A percentile compares a stretch with the other conserved stretches of the same genome.
Evolutionary conservation across 257 asterid genomes (phyloP).

Genomic region (Oldenlandia corymbosa): DNA sequence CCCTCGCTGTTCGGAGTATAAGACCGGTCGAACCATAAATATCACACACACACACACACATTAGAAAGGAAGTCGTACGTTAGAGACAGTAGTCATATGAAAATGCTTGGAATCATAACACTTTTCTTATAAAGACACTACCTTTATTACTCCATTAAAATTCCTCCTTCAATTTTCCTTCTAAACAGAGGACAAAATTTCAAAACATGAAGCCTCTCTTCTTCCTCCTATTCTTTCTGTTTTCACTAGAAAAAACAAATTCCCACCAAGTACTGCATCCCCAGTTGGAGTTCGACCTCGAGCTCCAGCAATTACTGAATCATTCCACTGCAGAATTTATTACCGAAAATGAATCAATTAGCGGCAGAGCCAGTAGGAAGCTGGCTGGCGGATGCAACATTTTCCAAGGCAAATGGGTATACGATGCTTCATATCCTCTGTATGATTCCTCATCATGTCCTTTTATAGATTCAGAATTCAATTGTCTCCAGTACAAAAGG

Average conservation of each 20-base stretch:
- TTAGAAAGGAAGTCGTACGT: not conserved
- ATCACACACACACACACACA: conserved; percentile 3
- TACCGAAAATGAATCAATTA: conserved; percentile 10
- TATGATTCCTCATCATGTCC: conserved; percentile 72
- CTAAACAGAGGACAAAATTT: conserved; percentile 5
- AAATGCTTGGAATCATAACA: not conserved
- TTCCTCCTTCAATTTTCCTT: not conserved
- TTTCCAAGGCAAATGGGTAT: conserved; percentile 76
- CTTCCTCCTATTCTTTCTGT: conserved; percentile 25
- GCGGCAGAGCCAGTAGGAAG: conserved; percentile 27
- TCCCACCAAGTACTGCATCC: conserved; percentile 25
- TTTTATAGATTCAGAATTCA: conserved; percentile 76
- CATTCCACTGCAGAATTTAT: conserved; percentile 25
- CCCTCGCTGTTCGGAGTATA: not conserved
- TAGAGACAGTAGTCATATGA: not conserved
- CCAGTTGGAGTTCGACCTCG: conserved; percentile 21
- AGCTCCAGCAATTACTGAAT: conserved; percentile 23
- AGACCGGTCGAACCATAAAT: conserved; percentile 8
- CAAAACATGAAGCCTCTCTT: conserved; percentile 30
- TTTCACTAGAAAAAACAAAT: conserved; percentile 22
- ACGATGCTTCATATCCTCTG: conserved; percentile 80
- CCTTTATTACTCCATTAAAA: not conserved
- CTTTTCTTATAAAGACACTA: conserved; percentile 3
- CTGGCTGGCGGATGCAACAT: conserved; percentile 40
- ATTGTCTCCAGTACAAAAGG: conserved; percentile 64